A percentile compares a stretch with the other conserved stretches of the same genome.
phyloP scores from a whole-genome alignment of 495 filamentous ascomycete species.

The Penicillium mononematosum region DNA sequence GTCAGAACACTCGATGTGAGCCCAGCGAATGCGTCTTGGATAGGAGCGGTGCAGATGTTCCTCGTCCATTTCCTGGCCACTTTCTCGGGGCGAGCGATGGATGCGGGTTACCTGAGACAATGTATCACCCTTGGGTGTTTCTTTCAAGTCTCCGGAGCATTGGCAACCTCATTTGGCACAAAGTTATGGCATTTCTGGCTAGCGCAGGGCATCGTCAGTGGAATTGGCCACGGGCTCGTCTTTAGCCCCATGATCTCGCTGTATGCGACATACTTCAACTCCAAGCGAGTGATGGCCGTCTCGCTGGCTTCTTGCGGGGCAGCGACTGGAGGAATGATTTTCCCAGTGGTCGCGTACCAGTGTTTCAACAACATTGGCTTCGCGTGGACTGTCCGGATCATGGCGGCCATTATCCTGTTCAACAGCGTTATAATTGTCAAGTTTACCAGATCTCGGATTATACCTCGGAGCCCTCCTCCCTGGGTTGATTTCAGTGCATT shows the following conservation, averaged over 20 bases:
- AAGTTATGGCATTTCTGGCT: conserved; percentile 66
- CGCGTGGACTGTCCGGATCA: conserved; percentile 64
- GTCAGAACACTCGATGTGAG: conserved; percentile 37
- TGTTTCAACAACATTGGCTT: conserved; percentile 65
- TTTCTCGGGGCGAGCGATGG: conserved; percentile 56
- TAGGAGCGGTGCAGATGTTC: conserved; percentile 42
- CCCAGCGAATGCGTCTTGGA: conserved; percentile 62
- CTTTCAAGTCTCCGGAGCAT: conserved; percentile 60
- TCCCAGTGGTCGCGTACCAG: conserved; percentile 61
- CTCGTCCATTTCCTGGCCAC: conserved; percentile 30
- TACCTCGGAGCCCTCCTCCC: conserved; percentile 54
- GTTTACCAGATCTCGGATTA: conserved; percentile 53
- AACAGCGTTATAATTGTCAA: conserved; percentile 44
- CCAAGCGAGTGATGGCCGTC: conserved; percentile 58
- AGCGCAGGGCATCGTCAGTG: conserved; percentile 66
- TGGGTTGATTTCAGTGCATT: conserved; percentile 62
- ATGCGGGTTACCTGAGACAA: conserved; percentile 58
- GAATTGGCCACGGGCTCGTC: conserved; percentile 63
- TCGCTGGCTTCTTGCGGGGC: conserved; percentile 59
- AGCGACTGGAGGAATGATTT: conserved; percentile 67
- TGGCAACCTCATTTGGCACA: conserved; percentile 58
- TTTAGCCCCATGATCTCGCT: conserved; percentile 62
- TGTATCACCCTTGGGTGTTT: conserved; percentile 51
- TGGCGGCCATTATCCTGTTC: conserved; percentile 63
- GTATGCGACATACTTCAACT: conserved; percentile 64